phyloP scores from a whole-genome alignment of 176 grass and related monocot species.

The Pontederia paniculata region DNA sequence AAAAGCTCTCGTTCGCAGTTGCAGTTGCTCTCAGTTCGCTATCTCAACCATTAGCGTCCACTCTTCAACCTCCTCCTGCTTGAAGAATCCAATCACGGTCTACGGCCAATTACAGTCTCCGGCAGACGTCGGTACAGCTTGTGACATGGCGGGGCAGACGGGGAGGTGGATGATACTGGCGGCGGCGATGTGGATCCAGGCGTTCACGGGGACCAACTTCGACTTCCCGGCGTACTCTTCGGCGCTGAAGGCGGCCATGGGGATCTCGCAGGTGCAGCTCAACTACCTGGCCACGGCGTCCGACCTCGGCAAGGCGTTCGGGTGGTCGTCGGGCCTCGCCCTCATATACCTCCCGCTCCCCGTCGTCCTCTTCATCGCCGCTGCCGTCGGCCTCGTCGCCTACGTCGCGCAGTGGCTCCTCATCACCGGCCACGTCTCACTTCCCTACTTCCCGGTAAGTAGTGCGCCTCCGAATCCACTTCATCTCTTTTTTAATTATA shows the following conservation, averaged over 20 bases:
- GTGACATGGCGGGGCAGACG: conserved; percentile 2
- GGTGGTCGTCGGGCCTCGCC: conserved; percentile 74
- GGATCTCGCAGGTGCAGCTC: conserved; percentile 66
- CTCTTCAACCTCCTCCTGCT: too few relatives aligned
- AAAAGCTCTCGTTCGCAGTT: too few relatives aligned
- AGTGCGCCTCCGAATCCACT: not conserved
- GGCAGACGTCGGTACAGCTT: too few relatives aligned
- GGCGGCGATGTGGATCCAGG: conserved; percentile 80
- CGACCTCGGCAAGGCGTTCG: conserved; percentile 75
- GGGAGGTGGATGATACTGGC: conserved; percentile 63
- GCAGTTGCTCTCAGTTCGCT: too few relatives aligned
- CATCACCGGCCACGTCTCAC: conserved; percentile 20
- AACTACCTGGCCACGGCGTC: conserved; percentile 82
- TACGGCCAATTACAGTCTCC: too few relatives aligned
- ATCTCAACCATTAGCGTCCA: too few relatives aligned
- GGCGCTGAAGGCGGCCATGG: conserved; percentile 45
- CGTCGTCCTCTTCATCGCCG: conserved; percentile 46
- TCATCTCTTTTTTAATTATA: not conserved
- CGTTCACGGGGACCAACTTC: conserved; percentile 89
- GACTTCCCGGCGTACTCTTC: conserved; percentile 97
- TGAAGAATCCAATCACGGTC: too few relatives aligned
- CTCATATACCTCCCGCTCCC: conserved; percentile 61
- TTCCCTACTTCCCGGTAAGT: conserved; percentile 57
- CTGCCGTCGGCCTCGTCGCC: conserved; percentile 40
- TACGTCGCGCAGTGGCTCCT: conserved; percentile 54